Evolutionary conservation across 441 rosid genomes (phyloP).

Genomic region (Viola pubescens): DNA sequence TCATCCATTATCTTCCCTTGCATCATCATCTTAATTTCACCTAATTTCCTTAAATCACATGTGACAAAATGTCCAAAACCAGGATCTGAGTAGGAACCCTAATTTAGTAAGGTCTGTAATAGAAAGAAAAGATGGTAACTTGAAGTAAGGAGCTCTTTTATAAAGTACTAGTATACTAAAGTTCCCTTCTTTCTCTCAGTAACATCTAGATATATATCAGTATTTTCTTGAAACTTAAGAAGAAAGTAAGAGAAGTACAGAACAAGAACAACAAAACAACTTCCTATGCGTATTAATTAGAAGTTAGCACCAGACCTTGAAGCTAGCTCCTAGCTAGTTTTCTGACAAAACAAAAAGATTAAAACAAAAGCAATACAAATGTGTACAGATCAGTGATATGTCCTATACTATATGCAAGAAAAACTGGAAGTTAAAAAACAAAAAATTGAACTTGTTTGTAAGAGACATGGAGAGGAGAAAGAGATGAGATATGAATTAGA

Average conservation of each 20-base stretch:
- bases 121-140: conserved; percentile 10
- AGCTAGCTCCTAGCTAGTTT: neutral
- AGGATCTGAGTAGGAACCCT: conserved; percentile 34
- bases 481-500: conserved; percentile 30
- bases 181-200: neutral
- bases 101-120: conserved; percentile 21
- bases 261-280: neutral
- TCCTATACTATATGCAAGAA: too few relatives aligned
- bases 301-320: conserved; percentile 8
- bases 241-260: neutral
- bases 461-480: conserved; percentile 11
- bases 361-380: conserved; percentile 17
- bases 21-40: conserved; percentile 16
- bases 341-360: conserved; percentile 16
- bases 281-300: neutral
- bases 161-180: neutral
- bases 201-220: neutral
- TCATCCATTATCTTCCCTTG: conserved; percentile 30
- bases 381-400: neutral
- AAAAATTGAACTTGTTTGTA: neutral
- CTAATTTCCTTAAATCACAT: neutral
- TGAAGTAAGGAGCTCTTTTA: conserved; percentile 7
- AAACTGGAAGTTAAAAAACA: neutral
- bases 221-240: conserved; percentile 1
- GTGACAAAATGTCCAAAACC: conserved; percentile 7